A percentile compares a stretch with the other conserved stretches of the same genome.
phyloP scores from a whole-genome alignment of 352 stramenopile genomes.

The Phytophthora cactorum region DNA sequence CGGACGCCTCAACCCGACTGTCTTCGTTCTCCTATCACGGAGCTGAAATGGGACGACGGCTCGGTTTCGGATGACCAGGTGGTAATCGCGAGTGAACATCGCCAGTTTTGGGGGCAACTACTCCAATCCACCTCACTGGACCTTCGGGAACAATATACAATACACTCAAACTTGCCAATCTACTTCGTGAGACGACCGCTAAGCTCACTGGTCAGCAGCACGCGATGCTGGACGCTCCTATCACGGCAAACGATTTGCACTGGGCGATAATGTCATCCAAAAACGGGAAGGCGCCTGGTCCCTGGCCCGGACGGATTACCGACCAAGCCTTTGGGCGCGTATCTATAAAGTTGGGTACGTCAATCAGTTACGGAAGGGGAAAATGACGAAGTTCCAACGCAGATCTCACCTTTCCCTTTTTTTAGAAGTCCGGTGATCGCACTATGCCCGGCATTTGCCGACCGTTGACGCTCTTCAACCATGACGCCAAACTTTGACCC shows the following conservation, averaged over 20 bases:
- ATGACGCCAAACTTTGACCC: conserved; percentile 18
- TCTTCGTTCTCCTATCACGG: conserved; percentile 8
- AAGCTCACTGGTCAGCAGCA: not conserved
- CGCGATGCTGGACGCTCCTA: conserved; percentile 2
- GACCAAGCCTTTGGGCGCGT: conserved; percentile 3
- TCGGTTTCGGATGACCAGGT: conserved; percentile 8
- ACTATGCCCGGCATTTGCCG: conserved; percentile 16
- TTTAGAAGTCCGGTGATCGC: conserved; percentile 9
- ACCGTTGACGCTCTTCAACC: conserved; percentile 20
- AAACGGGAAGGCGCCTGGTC: conserved; percentile 13
- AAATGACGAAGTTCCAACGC: conserved; percentile 30
- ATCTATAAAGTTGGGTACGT: conserved; percentile 21
- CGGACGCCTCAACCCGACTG: conserved; percentile 14
- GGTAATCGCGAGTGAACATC: conserved; percentile 6
- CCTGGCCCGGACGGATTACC: conserved; percentile 10
- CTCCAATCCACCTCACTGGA: conserved; percentile 23
- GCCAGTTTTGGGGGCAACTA: conserved; percentile 2
- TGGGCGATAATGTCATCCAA: conserved; percentile 23
- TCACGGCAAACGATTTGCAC: conserved; percentile 23
- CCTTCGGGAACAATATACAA: not conserved
- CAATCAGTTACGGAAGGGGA: conserved; percentile 5
- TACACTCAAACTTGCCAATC: too few species aligned
- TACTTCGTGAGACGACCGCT: not conserved
- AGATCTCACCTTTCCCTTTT: conserved; percentile 9
- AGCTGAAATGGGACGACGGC: not conserved